These are phyloP conservation scores for Brassica incana DNA, from an alignment of 345 rosid genomes.

Conservation along the genomic window DNA sequence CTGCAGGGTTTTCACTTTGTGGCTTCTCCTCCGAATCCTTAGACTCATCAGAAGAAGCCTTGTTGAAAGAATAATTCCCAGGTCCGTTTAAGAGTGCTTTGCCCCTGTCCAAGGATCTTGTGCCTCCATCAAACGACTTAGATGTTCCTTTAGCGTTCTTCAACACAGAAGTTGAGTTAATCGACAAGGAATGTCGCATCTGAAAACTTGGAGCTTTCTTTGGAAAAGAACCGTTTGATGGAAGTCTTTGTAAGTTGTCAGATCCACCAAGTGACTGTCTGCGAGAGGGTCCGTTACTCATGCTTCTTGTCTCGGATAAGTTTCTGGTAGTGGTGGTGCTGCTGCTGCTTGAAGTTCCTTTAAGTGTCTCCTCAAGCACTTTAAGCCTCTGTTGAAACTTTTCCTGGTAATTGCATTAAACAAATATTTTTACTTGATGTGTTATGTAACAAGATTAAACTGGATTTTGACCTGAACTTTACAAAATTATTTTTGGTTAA, in stretches of 20 bases:
- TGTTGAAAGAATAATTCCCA: conserved; percentile 65
- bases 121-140: conserved; percentile 97
- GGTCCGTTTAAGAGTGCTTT: conserved; percentile 69
- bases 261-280: conserved; percentile 97
- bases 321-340: conserved; percentile 35
- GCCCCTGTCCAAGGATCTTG: conserved; percentile 87
- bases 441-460: not conserved
- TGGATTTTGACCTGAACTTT: not conserved
- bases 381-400: conserved; percentile 88
- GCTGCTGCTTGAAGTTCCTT: conserved; percentile 69
- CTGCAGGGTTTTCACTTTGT: conserved; percentile 35
- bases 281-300: conserved; percentile 86
- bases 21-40: conserved; percentile 67
- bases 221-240: conserved; percentile 80
- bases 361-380: conserved; percentile 85
- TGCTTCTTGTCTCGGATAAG: conserved; percentile 67
- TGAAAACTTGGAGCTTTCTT: conserved; percentile 61
- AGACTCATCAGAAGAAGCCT: conserved; percentile 67
- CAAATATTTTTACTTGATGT: not conserved
- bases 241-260: conserved; percentile 68
- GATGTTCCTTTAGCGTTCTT: conserved; percentile 98
- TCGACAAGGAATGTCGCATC: conserved; percentile 51
- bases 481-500: no score
- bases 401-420: conserved; percentile 54
- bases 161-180: conserved; percentile 64